Evolutionary conservation across 805 yeast genomes (phyloP), one percentile per base, ranked within the genome.

Genomic region (Zygoascus bituminiphila): DNA sequence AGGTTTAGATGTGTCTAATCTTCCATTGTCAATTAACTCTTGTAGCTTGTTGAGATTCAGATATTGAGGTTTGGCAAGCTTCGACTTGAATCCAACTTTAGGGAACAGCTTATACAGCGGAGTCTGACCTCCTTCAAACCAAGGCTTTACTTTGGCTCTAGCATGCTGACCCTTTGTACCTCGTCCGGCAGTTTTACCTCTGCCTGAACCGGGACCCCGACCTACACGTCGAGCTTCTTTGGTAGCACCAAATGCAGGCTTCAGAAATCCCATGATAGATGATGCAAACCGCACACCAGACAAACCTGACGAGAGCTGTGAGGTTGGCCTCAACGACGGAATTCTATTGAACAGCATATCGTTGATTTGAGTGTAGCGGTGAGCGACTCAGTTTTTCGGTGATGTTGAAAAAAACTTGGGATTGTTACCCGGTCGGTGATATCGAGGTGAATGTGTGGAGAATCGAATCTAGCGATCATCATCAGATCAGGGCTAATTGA

Each of bases 111-210:
- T 77, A 66, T 80, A 79, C 62, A 83, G 79, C 22, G 97, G 98
- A 1, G 98, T 93, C 65, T 93, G 98, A 64, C 98, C 98, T 79
- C 98, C 98, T 73, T 93, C 98, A 64, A 91, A 88, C 91, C 95
- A 87, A 51, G 84, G 78, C 49, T 88, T 91, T 25, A 91, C 91
- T 38, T 82, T 78, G 35, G 91, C 85, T 69, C 98, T 79, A 9
- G 98, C 96, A 70, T 91, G 91, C 66, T 91, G 98, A 79, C 98
- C 98, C 71, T 93, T 93, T 62, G 87, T 95, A 74, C 98, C 98
- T 66, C 98, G 77, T 44, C 96, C 95, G 5, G 97, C 80, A 2
- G 98, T 93, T 68, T 91, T 89, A 71, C 98, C 98, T 56, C 77
- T 73, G 21, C 68, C 69, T 33, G 94, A 83, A 38, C 94, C 88